A percentile compares a stretch with the other conserved stretches of the same genome.
Evolutionary conservation across 345 rosid species (phyloP).

Genomic region (Mallotus nudiflorus): DNA sequence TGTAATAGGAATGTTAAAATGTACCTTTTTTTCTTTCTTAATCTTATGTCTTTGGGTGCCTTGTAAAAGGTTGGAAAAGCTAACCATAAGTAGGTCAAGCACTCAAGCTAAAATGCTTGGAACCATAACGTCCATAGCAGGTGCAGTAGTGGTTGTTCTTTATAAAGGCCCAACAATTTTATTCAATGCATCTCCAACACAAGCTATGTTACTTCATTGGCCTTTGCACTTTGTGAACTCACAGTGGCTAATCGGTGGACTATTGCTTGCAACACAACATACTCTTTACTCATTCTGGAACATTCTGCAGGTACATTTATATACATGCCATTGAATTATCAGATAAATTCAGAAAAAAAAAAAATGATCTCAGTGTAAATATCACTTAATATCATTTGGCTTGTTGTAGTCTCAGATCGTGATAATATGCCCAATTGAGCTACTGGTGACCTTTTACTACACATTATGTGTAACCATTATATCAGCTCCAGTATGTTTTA

Average conservation of each 20-base stretch:
- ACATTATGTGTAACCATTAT: slow-evolving; percentile 59
- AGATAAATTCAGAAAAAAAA: no score
- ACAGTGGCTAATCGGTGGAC: slow-evolving; percentile 35
- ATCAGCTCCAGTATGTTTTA: slow-evolving; percentile 52
- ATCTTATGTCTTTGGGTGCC: no score
- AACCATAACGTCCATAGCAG: slow-evolving; percentile 35
- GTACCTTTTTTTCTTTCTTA: no score
- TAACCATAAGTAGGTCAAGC: slow-evolving; percentile 24
- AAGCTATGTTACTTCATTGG: no score
- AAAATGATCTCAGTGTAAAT: no score
- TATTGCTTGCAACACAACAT: slow-evolving; percentile 19
- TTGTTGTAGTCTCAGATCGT: slow-evolving; percentile 59
- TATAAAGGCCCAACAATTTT: slow-evolving; percentile 36
- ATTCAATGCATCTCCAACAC: neutral
- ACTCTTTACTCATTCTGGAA: slow-evolving; percentile 28
- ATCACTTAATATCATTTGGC: no score
- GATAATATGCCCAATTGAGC: slow-evolving; percentile 77
- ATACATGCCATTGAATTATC: no score
- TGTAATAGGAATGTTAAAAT: no score
- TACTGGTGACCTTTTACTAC: slow-evolving; percentile 74
- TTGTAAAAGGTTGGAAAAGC: slow-evolving; percentile 39
- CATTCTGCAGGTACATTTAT: slow-evolving; percentile 39
- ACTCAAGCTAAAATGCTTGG: slow-evolving; percentile 32
- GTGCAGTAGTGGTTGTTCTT: slow-evolving; percentile 35
- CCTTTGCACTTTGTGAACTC: slow-evolving; percentile 15